These are phyloP conservation scores for Galerina marginata DNA, from an alignment of 768 basidiomycete species.

Conservation along the genomic window DNA sequence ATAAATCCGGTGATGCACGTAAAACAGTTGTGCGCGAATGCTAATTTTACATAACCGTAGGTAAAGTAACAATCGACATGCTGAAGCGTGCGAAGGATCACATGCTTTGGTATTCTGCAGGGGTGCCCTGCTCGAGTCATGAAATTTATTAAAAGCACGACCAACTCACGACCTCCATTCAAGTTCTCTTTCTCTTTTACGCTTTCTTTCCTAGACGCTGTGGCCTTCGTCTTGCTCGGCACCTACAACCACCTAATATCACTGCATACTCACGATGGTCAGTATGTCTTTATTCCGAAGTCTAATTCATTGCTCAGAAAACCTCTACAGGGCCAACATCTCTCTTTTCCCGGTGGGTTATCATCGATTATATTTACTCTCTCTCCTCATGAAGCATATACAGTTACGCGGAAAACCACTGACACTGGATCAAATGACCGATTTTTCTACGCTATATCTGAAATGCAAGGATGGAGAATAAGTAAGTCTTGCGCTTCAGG, in stretches of 20 bases:
- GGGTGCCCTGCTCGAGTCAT: no score
- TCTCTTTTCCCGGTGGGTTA: constrained; percentile 74
- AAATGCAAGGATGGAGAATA: constrained; percentile 99
- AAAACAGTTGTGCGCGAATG: no score
- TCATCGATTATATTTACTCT: constrained; percentile 1
- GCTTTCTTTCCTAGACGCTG: constrained; percentile 14
- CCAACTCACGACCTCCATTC: constrained; percentile 41
- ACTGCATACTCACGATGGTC: constrained; percentile 37
- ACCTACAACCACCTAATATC: constrained; percentile 1
- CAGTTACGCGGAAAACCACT: constrained; percentile 85
- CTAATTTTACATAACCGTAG: no score
- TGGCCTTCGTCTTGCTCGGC: constrained; percentile 2
- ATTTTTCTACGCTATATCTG: constrained; percentile 79
- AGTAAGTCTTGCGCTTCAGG: constrained; percentile 60
- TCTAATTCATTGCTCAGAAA: constrained; percentile 20
- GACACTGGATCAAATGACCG: constrained; percentile 72
- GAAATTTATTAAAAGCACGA: not conserved
- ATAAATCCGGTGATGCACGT: no score
- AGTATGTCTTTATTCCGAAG: constrained; percentile 16
- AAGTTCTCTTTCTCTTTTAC: constrained; percentile 26
- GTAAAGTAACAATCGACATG: no score
- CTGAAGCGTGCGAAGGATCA: no score
- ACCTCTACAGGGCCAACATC: constrained; percentile 76
- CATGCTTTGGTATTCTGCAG: no score
- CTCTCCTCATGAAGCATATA: constrained; percentile 16